A percentile compares a stretch with the other conserved stretches of the same genome.
Conservation (phyloP, 768 basidiomycete genomes). For the Gloeopeniophorella convolvens region DNA sequence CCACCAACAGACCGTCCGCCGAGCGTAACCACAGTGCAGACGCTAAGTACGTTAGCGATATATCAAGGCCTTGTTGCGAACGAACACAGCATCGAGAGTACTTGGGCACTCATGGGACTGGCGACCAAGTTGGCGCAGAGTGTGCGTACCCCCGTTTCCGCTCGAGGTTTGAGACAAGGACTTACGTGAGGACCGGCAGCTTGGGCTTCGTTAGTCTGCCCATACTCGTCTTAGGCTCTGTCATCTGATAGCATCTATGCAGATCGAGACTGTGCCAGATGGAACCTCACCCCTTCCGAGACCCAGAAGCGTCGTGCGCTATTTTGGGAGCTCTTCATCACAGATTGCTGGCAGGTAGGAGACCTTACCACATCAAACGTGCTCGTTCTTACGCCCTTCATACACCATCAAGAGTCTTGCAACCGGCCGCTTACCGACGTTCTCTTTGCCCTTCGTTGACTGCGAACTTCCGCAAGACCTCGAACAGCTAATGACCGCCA, state of each 20-base stretch:
- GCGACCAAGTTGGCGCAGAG: constrained; percentile 63
- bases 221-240: neutral
- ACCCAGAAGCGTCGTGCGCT: constrained; percentile 65
- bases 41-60: constrained; percentile 60
- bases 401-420: constrained; percentile 49
- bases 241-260: neutral
- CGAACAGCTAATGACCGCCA: constrained; percentile 50
- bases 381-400: constrained; percentile 21
- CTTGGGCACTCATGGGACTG: constrained; percentile 61
- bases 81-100: constrained; percentile 64
- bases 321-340: constrained; percentile 72
- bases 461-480: constrained; percentile 61
- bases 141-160: constrained; percentile 35
- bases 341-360: constrained; percentile 67
- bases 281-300: constrained; percentile 53
- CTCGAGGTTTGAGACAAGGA: neutral
- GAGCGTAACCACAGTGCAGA: constrained; percentile 63
- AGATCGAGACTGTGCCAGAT: constrained; percentile 72
- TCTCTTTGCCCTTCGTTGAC: constrained; percentile 66
- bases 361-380: neutral
- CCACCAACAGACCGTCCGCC: constrained; percentile 67
- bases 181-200: too few relatives aligned
- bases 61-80: constrained; percentile 62
- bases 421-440: constrained; percentile 62
- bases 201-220: constrained; percentile 48